These are phyloP conservation scores for Cnidoscolus chayamansa DNA, from an alignment of 441 rosid species.

Conservation along the genomic window DNA sequence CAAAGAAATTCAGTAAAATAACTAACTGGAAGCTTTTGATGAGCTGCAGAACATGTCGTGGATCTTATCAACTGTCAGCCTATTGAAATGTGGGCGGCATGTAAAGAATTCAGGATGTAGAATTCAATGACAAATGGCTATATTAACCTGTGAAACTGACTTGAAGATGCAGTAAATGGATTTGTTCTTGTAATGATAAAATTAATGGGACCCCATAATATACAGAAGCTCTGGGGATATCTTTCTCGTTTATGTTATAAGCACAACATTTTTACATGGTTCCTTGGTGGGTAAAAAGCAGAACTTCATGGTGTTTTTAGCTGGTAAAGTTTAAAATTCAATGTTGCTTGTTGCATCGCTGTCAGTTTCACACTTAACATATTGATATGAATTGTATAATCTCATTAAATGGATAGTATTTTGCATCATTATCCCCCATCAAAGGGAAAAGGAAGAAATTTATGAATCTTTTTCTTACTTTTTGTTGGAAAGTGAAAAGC, in stretches of 20 bases:
- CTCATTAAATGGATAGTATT: not conserved
- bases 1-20: conserved; percentile 12
- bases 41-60: conserved; percentile 69
- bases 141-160: not conserved
- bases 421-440: not conserved
- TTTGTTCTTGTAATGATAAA: not conserved
- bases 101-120: conserved; percentile 65
- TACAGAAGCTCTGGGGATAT: not conserved
- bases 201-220: not conserved
- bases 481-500: conserved; percentile 19
- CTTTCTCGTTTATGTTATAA: too few relatives aligned
- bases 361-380: too few relatives aligned
- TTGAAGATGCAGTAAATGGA: conserved; percentile 7
- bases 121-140: conserved; percentile 50
- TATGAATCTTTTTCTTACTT: not conserved
- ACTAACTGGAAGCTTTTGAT: conserved; percentile 18
- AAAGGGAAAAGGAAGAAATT: not conserved
- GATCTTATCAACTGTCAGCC: conserved; percentile 79
- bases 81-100: conserved; percentile 69
- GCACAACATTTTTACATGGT: too few relatives aligned
- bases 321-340: too few relatives aligned
- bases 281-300: not conserved
- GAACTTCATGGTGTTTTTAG: too few relatives aligned
- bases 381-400: too few relatives aligned
- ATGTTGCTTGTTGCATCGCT: too few relatives aligned